Evolutionary conservation across 139 green algal species (phyloP).

Genomic region (Diplosphaera chodatii): DNA sequence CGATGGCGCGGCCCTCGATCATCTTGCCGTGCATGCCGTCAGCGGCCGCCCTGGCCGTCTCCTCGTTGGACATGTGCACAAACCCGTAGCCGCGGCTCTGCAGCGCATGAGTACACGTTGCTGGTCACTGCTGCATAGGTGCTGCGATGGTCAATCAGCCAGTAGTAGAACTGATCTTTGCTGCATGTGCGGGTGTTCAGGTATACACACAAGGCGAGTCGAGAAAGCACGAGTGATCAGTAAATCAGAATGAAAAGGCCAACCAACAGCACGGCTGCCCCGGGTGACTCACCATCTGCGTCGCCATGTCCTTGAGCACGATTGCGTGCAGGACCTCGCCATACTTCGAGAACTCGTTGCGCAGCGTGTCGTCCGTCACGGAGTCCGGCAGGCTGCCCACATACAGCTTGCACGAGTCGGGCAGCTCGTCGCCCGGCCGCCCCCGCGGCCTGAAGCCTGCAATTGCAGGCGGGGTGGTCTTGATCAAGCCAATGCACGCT

Average conservation of each 20-base stretch:
- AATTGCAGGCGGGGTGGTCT: slow-evolving; percentile 53
- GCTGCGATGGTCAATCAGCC: no score
- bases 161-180: no score
- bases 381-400: slow-evolving; percentile 70
- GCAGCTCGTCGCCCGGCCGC: slow-evolving; percentile 42
- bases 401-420: slow-evolving; percentile 73
- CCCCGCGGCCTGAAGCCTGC: slow-evolving; percentile 64
- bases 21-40: slow-evolving; percentile 34
- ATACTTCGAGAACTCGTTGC: slow-evolving; percentile 19
- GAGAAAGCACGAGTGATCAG: no score
- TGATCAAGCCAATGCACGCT: no score
- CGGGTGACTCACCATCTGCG: slow-evolving; percentile 12
- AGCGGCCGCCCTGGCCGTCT: slow-evolving; percentile 38
- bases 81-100: slow-evolving; percentile 76
- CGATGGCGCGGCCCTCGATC: slow-evolving; percentile 22
- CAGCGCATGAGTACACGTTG: not conserved
- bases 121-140: no score
- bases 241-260: no score
- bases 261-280: no score
- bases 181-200: no score
- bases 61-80: slow-evolving; percentile 69
- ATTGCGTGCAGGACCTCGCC: slow-evolving; percentile 53
- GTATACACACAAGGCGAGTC: no score
- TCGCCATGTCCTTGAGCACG: slow-evolving; percentile 31
- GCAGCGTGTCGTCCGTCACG: slow-evolving; percentile 49